These are phyloP conservation scores for Cavenderia fasciculata DNA, from an alignment of 78 protist species.

Conservation along the genomic window DNA sequence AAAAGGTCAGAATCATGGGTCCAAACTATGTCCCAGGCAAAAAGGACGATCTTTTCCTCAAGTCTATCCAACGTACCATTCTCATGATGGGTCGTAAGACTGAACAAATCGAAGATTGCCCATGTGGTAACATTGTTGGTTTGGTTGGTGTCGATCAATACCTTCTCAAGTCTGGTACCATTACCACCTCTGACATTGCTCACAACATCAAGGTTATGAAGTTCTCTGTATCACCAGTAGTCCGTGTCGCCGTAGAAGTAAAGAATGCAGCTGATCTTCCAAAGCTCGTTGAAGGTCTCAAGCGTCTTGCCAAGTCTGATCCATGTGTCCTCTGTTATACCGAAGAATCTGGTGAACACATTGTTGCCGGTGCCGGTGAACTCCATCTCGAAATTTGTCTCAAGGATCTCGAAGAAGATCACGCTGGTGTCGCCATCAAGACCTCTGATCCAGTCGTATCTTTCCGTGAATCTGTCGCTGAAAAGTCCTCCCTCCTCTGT, in stretches of 20 bases:
- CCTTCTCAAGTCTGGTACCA: slow-evolving; percentile 98
- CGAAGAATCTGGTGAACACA: slow-evolving; percentile 99
- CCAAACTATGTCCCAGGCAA: slow-evolving; percentile 97
- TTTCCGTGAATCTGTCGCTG: slow-evolving; percentile 96
- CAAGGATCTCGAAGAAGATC: slow-evolving; percentile 98
- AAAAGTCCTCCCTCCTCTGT: slow-evolving; percentile 76
- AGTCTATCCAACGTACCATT: slow-evolving; percentile 98
- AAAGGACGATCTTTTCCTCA: slow-evolving; percentile 96
- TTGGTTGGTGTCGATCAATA: slow-evolving; percentile 99
- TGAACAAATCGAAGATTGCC: slow-evolving; percentile 94
- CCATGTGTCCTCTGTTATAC: slow-evolving; percentile 92
- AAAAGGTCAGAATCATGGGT: slow-evolving; percentile 98
- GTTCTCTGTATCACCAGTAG: slow-evolving; percentile 99
- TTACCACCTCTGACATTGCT: slow-evolving; percentile 94
- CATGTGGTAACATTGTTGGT: slow-evolving; percentile 98
- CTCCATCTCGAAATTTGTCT: slow-evolving; percentile 99
- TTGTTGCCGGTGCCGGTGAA: slow-evolving; percentile 99
- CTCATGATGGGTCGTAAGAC: slow-evolving; percentile 99
- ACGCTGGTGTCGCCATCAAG: slow-evolving; percentile 89
- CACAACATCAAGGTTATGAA: slow-evolving; percentile 97
- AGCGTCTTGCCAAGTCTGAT: slow-evolving; percentile 97
- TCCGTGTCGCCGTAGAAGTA: slow-evolving; percentile 99
- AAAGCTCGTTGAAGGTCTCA: slow-evolving; percentile 99
- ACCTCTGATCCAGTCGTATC: slow-evolving; percentile 99
- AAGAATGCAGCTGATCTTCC: slow-evolving; percentile 98